Percentiles rank a stretch among this genome's conserved stretches.
Conservation (phyloP, 106 monocot species). For the Acorus gramineus region DNA sequence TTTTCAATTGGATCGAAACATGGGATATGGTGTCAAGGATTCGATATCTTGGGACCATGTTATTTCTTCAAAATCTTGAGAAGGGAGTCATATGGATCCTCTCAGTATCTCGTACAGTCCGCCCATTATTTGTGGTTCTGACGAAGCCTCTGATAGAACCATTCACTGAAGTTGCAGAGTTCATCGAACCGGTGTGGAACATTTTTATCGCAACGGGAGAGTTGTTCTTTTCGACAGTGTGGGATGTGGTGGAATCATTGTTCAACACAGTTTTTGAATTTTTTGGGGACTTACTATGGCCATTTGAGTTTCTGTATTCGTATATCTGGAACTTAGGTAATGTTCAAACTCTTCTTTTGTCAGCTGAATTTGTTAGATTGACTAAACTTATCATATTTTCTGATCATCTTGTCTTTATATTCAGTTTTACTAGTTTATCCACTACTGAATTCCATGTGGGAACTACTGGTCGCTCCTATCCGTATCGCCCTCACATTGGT, state of each 20-base stretch:
- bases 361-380: background rate
- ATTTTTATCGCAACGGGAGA: conserved; percentile 14
- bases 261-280: conserved; percentile 13
- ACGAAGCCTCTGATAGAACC: conserved; percentile 20
- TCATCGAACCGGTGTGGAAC: conserved; percentile 31
- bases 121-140: conserved; percentile 12
- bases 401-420: background rate
- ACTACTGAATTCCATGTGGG: conserved; percentile 9
- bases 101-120: conserved; percentile 9
- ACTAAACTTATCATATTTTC: too few species aligned
- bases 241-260: conserved; percentile 9
- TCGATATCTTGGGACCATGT: conserved; percentile 64
- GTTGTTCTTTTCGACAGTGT: conserved; percentile 14
- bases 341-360: background rate
- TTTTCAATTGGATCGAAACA: conserved; percentile 59
- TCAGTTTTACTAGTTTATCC: conserved; percentile 24
- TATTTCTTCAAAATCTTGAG: conserved; percentile 53
- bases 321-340: conserved; percentile 23
- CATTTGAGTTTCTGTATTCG: conserved; percentile 24
- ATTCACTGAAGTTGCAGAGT: conserved; percentile 15
- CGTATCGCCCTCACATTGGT: conserved; percentile 4
- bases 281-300: conserved; percentile 20
- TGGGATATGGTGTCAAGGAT: conserved; percentile 64
- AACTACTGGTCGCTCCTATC: conserved; percentile 12
- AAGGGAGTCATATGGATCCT: conserved; percentile 30